These are phyloP conservation scores for Scheffersomyces titani DNA, from an alignment of 1,139 yeast species.

Conservation along the genomic window DNA sequence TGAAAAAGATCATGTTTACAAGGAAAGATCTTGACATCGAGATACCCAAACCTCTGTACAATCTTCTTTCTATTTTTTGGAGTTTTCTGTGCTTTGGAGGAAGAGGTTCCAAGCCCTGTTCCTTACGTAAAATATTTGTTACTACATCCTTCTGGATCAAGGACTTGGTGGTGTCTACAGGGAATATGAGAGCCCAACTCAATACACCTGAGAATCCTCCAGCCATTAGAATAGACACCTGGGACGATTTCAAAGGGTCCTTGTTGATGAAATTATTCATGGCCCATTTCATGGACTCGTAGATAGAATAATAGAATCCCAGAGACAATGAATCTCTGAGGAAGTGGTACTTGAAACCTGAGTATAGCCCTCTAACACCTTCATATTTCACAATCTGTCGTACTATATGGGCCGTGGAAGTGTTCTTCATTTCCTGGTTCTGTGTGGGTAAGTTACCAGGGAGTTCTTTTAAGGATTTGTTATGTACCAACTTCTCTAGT, in stretches of 20 bases:
- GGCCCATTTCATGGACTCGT: constrained; percentile 67
- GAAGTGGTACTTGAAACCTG: constrained; percentile 71
- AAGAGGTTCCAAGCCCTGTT: constrained; percentile 42
- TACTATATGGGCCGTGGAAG: constrained; percentile 37
- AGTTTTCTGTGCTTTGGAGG: constrained; percentile 33
- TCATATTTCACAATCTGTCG: constrained; percentile 56
- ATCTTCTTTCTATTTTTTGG: constrained; percentile 40
- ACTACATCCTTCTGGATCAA: constrained; percentile 74
- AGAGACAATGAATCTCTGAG: constrained; percentile 70
- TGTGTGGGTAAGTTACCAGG: constrained; percentile 9
- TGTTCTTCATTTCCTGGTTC: constrained; percentile 10
- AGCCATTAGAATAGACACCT: constrained; percentile 49
- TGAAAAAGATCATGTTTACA: constrained; percentile 75
- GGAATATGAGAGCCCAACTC: constrained; percentile 75
- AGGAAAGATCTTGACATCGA: constrained; percentile 69
- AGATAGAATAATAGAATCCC: constrained; percentile 72
- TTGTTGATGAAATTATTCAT: constrained; percentile 35
- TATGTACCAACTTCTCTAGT: constrained; percentile 52
- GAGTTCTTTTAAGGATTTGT: constrained; percentile 15
- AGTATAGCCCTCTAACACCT: constrained; percentile 66
- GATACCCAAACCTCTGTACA: constrained; percentile 79
- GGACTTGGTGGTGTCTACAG: constrained; percentile 78
- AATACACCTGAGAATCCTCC: constrained; percentile 82
- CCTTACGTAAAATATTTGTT: constrained; percentile 57
- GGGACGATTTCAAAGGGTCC: constrained; percentile 30